Percentiles rank a stretch among this genome's conserved stretches.
Conservation (phyloP, 2,329 filamentous ascomycete species). For the Onygenales sp. region DNA sequence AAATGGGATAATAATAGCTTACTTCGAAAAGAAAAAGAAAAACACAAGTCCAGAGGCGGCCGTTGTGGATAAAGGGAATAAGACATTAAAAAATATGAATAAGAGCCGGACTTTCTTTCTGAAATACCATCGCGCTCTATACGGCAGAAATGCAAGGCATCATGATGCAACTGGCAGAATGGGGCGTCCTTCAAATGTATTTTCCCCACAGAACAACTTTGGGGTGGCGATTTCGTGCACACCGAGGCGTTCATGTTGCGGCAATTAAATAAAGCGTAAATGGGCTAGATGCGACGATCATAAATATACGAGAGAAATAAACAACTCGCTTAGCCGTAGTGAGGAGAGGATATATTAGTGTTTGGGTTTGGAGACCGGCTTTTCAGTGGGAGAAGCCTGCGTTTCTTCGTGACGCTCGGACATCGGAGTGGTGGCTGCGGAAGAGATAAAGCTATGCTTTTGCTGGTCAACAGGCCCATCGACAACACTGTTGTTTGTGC, state of each 20-base stretch:
- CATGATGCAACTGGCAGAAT: not conserved
- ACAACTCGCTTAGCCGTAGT: not conserved
- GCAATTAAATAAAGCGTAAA: not conserved
- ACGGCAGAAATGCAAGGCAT: not conserved
- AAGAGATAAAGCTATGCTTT: constrained; percentile 13
- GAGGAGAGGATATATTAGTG: not conserved
- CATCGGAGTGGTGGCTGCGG: not conserved
- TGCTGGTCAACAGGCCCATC: constrained; percentile 32
- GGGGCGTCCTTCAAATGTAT: not conserved
- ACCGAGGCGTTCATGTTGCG: not conserved
- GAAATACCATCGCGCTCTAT: not conserved
- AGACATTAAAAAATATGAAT: not conserved
- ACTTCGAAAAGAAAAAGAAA: not conserved
- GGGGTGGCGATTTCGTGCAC: not conserved
- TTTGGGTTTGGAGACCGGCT: not conserved
- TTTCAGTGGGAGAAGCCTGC: not conserved
- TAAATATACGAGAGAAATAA: not conserved
- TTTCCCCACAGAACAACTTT: not conserved
- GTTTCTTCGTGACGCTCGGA: not conserved
- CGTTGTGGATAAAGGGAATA: not conserved
- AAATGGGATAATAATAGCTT: not conserved
- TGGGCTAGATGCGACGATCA: not conserved
- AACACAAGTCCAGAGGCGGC: not conserved
- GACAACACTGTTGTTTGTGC: constrained; percentile 50
- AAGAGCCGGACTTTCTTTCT: not conserved